Percentiles rank a stretch among this genome's conserved stretches.
Conservation (phyloP, 306 rosid species). For the Quercus suber region DNA sequence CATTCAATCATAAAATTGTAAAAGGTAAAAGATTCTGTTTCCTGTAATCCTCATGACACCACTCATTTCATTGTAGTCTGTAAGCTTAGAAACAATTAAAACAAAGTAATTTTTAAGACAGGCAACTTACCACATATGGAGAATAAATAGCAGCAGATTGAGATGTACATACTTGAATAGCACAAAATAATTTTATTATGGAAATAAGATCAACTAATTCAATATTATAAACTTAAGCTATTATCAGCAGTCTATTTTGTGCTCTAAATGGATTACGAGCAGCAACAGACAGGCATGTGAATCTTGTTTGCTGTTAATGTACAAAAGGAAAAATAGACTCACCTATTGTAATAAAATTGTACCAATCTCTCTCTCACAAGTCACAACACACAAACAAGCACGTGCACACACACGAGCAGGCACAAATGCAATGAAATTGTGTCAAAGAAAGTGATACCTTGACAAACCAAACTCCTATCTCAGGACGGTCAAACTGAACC, state of each 20-base stretch:
- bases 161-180: not conserved
- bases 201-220: not conserved
- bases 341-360: not conserved
- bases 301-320: not conserved
- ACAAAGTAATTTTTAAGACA: not conserved
- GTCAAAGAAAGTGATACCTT: slow-evolving; percentile 51
- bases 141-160: not conserved
- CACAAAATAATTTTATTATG: not conserved
- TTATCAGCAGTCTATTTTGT: not conserved
- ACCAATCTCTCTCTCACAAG: not conserved
- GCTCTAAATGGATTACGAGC: not conserved
- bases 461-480: slow-evolving; percentile 87
- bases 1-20: not conserved
- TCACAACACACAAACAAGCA: too few relatives aligned
- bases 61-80: not conserved
- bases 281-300: not conserved
- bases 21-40: not conserved
- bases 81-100: not conserved
- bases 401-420: not conserved
- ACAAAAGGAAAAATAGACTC: not conserved
- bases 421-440: not conserved
- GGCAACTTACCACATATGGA: not conserved
- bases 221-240: not conserved
- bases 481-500: slow-evolving; percentile 82
- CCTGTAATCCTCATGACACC: not conserved